Percentiles rank a stretch among this genome's conserved stretches.
These are phyloP conservation scores for Angophora floribunda DNA, from an alignment of 345 rosid genomes.

Conservation along the genomic window DNA sequence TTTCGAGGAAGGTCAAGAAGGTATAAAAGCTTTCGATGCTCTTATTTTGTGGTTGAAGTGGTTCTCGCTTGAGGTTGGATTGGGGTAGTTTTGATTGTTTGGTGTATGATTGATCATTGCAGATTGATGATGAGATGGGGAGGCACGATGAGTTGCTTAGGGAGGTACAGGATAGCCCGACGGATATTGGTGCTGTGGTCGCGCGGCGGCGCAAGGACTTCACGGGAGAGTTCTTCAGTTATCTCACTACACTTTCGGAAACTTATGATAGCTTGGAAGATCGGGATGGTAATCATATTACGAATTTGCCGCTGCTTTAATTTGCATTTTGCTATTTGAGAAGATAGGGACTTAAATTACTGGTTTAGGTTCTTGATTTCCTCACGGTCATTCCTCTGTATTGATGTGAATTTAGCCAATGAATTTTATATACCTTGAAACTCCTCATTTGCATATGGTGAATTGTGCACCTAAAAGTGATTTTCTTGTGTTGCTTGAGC, in stretches of 20 bases:
- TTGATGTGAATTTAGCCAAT: neutral
- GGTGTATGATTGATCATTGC: constrained; percentile 8
- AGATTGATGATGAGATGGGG: constrained; percentile 96
- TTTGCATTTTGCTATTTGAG: neutral
- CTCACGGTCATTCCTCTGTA: neutral
- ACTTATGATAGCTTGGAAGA: constrained; percentile 65
- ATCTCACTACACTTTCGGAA: constrained; percentile 57
- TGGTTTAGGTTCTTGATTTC: neutral
- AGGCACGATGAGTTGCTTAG: constrained; percentile 60
- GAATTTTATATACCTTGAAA: neutral
- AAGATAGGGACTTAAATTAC: neutral
- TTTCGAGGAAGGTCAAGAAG: constrained; percentile 72
- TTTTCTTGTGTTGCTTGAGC: constrained; percentile 8
- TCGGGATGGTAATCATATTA: constrained; percentile 54
- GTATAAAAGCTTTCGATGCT: constrained; percentile 11
- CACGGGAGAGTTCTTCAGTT: constrained; percentile 68
- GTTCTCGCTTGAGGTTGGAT: neutral
- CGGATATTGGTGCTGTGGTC: constrained; percentile 68
- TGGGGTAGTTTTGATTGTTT: neutral
- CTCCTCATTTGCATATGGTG: neutral
- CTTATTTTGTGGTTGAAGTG: neutral
- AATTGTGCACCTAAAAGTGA: neutral
- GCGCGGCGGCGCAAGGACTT: constrained; percentile 70
- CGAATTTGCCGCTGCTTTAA: neutral
- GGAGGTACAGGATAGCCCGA: constrained; percentile 75